Percentiles rank a stretch among this genome's conserved stretches.
These are phyloP conservation scores for Saccharomycopsis lassenensis DNA, from an alignment of 805 yeast species.

Conservation along the genomic window DNA sequence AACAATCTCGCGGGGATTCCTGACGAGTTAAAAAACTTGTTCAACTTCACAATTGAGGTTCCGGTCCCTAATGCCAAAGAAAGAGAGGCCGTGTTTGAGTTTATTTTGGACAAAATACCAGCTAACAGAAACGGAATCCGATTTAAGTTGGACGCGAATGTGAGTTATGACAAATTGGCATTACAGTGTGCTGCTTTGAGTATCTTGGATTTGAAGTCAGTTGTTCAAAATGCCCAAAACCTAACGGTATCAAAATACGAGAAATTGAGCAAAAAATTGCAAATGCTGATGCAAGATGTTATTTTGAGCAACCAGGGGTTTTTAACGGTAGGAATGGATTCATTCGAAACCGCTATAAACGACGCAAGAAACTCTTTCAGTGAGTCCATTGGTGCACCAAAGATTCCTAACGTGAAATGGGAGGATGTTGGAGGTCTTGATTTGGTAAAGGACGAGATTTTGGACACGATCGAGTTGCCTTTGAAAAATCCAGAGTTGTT, in stretches of 20 bases:
- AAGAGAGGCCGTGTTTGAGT: conserved; percentile 50
- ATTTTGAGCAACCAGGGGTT: conserved; percentile 45
- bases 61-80: conserved; percentile 74
- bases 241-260: conserved; percentile 41
- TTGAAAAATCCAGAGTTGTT: conserved; percentile 86
- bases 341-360: conserved; percentile 60
- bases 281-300: conserved; percentile 24
- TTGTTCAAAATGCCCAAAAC: conserved; percentile 53
- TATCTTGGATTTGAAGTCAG: conserved; percentile 68
- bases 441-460: conserved; percentile 77
- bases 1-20: conserved; percentile 61
- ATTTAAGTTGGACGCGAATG: conserved; percentile 32
- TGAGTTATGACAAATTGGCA: conserved; percentile 49
- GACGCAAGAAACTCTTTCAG: conserved; percentile 81
- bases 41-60: conserved; percentile 69
- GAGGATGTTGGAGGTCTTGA: conserved; percentile 96
- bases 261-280: conserved; percentile 23
- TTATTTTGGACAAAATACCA: no score
- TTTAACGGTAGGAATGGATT: conserved; percentile 42
- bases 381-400: conserved; percentile 93
- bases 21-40: conserved; percentile 49
- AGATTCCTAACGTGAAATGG: conserved; percentile 93
- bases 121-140: no score
- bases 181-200: conserved; percentile 88
- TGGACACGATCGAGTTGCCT: conserved; percentile 95